Evolutionary conservation across 352 stramenopile genomes (phyloP).

Genomic region (Pythium dissotocum): DNA sequence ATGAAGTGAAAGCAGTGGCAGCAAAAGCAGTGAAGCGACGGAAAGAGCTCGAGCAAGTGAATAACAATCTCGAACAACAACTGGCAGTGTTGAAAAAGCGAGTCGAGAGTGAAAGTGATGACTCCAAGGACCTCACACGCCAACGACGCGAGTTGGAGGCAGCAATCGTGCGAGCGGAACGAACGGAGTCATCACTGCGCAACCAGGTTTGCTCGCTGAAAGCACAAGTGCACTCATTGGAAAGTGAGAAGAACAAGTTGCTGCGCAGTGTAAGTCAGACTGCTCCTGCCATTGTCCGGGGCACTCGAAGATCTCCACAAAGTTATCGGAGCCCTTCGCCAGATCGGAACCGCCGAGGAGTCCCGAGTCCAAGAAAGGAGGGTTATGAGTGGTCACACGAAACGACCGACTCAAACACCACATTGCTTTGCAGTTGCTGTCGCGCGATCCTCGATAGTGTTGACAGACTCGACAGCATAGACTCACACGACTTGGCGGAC

Average conservation of each 20-base stretch:
- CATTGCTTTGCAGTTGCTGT: neutral
- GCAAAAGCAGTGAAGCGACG: constrained; percentile 33
- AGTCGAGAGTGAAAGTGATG: constrained; percentile 24
- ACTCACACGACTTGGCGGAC: constrained; percentile 22
- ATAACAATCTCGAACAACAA: constrained; percentile 28
- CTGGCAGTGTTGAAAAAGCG: constrained; percentile 17
- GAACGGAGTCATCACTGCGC: constrained; percentile 33
- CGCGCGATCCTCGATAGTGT: neutral
- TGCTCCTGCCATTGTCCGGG: constrained; percentile 4
- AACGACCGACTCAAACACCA: neutral
- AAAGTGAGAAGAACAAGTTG: constrained; percentile 31
- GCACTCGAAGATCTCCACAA: too few relatives aligned
- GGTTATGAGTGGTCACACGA: neutral
- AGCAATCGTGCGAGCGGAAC: constrained; percentile 33
- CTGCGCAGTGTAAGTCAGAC: neutral
- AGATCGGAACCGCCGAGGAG: neutral
- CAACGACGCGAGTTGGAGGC: constrained; percentile 27
- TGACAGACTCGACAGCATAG: neutral
- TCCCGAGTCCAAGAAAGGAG: neutral
- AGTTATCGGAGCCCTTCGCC: neutral
- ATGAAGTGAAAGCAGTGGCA: constrained; percentile 29
- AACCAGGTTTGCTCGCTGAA: constrained; percentile 31
- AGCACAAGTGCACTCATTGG: constrained; percentile 20
- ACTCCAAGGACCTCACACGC: constrained; percentile 10
- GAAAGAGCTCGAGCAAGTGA: constrained; percentile 23